Conservation (phyloP, 305 asterid genomes). For the Fraxinus floribunda region DNA sequence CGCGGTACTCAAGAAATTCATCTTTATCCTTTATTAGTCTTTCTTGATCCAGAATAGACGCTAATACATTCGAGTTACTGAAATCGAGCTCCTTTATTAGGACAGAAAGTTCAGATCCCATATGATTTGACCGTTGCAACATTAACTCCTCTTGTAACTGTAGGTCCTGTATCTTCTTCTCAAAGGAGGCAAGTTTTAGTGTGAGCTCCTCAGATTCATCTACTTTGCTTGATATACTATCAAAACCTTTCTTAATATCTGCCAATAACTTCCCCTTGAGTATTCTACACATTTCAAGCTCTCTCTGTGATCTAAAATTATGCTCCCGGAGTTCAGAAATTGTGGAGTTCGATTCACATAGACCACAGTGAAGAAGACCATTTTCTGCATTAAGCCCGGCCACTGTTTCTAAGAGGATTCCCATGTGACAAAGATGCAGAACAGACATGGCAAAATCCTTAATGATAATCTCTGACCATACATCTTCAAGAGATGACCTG, state of each 20-base stretch:
- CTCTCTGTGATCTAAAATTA: conserved; percentile 61
- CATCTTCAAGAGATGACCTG: conserved; percentile 73
- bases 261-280: conserved; percentile 77
- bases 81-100: conserved; percentile 73
- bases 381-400: conserved; percentile 85
- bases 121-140: conserved; percentile 72
- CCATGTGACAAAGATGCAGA: conserved; percentile 91
- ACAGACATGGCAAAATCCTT: conserved; percentile 88
- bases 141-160: conserved; percentile 78
- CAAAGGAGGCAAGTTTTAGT: conserved; percentile 60
- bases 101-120: conserved; percentile 70
- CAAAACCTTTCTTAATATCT: conserved; percentile 67
- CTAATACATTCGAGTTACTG: conserved; percentile 48
- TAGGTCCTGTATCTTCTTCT: conserved; percentile 65
- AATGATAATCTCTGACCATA: conserved; percentile 85
- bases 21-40: conserved; percentile 58
- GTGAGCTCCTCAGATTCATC: conserved; percentile 66
- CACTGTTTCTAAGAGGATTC: conserved; percentile 75
- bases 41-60: conserved; percentile 63
- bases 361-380: conserved; percentile 75
- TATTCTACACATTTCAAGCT: conserved; percentile 80
- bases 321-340: conserved; percentile 78
- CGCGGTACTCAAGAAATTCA: conserved; percentile 45
- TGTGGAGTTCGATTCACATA: conserved; percentile 66
- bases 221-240: conserved; percentile 68